phyloP scores from a whole-genome alignment of 345 rosid genomes.

The Anastatica hierochuntica region DNA sequence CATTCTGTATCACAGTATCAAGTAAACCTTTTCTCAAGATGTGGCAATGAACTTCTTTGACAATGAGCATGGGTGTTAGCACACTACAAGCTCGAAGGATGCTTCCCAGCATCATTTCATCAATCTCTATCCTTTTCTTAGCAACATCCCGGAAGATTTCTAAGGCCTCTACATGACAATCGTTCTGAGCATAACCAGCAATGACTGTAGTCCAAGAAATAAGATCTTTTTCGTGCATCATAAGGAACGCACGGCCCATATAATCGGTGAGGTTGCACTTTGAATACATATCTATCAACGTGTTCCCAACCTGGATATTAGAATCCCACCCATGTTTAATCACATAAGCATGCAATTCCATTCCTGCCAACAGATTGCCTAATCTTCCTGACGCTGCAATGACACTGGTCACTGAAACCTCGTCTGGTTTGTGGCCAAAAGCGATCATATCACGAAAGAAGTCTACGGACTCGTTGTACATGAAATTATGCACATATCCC shows the following conservation, averaged over 20 bases:
- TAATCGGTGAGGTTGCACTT: conserved; percentile 47
- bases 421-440: conserved; percentile 43
- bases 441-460: conserved; percentile 38
- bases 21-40: conserved; percentile 41
- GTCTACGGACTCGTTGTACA: conserved; percentile 41
- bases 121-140: conserved; percentile 31
- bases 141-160: conserved; percentile 41
- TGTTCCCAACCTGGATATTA: conserved; percentile 54
- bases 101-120: conserved; percentile 77
- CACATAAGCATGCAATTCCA: conserved; percentile 65
- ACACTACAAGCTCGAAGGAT: conserved; percentile 48
- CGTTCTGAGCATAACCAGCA: conserved; percentile 65
- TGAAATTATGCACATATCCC: conserved; percentile 53
- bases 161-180: conserved; percentile 35
- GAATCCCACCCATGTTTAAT: conserved; percentile 48
- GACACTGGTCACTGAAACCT: conserved; percentile 44
- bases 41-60: conserved; percentile 67
- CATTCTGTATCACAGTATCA: conserved; percentile 55
- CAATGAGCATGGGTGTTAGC: conserved; percentile 28
- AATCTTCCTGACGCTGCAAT: conserved; percentile 52
- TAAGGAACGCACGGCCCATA: conserved; percentile 43
- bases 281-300: conserved; percentile 71
- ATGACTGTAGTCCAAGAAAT: conserved; percentile 80
- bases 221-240: conserved; percentile 48
- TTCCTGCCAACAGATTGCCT: conserved; percentile 51